A percentile compares a stretch with the other conserved stretches of the same genome.
These are phyloP conservation scores for Chytriomyces confervae DNA, from an alignment of 192 early-diverging fungal genomes.

Conservation along the genomic window DNA sequence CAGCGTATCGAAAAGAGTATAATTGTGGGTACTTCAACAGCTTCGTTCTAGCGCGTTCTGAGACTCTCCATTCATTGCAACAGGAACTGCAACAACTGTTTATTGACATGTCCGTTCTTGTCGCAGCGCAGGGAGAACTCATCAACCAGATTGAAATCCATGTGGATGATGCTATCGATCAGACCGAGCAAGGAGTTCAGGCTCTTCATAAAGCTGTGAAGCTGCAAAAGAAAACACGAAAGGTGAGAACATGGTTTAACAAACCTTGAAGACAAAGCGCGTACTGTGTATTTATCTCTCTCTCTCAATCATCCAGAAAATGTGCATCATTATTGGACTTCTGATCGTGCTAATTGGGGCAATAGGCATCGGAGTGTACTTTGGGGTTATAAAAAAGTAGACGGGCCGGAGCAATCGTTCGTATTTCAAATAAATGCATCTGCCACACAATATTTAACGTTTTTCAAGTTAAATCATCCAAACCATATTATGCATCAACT, in stretches of 20 bases:
- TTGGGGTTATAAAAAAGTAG: conserved; percentile 41
- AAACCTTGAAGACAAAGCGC: background rate
- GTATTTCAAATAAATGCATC: background rate
- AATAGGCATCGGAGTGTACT: conserved; percentile 50
- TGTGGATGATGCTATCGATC: conserved; percentile 61
- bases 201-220: conserved; percentile 67
- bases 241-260: conserved; percentile 28
- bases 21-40: conserved; percentile 58
- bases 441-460: background rate
- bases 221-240: conserved; percentile 61
- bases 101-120: conserved; percentile 85
- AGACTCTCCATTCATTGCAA: conserved; percentile 47
- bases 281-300: background rate
- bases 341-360: conserved; percentile 42
- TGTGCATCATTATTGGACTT: conserved; percentile 62
- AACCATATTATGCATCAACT: background rate
- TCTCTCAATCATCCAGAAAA: conserved; percentile 48
- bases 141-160: conserved; percentile 75
- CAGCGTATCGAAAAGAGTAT: conserved; percentile 88
- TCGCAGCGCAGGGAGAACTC: conserved; percentile 75
- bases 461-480: background rate
- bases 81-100: conserved; percentile 89
- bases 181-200: conserved; percentile 67
- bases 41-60: background rate
- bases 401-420: background rate